Evolutionary conservation across 805 yeast genomes (phyloP).

Genomic region (Helenozyma rhizophorensis): DNA sequence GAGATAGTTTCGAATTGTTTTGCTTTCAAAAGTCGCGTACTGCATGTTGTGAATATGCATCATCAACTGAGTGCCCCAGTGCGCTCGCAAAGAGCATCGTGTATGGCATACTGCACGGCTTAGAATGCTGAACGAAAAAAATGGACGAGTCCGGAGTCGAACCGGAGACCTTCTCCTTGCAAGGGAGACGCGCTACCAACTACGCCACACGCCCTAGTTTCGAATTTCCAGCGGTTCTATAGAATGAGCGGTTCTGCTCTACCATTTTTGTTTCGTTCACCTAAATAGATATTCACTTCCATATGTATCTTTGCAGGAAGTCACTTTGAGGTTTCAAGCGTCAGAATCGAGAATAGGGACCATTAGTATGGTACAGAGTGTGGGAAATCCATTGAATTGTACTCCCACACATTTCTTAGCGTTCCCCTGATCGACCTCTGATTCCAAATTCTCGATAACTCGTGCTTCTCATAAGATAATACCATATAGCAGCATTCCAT

Average conservation of each 20-base stretch:
- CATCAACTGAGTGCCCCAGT: too few species aligned
- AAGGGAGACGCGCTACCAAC: conserved; percentile 82
- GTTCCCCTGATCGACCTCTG: not conserved
- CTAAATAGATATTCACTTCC: not conserved
- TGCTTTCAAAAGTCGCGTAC: not conserved
- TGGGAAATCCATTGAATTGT: not conserved
- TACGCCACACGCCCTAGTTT: conserved; percentile 85
- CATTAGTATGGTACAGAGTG: not conserved
- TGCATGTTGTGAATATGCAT: too few species aligned
- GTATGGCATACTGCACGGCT: not conserved
- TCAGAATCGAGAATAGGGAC: not conserved
- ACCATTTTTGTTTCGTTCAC: not conserved
- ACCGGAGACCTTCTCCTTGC: conserved; percentile 78
- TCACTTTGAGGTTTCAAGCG: too few species aligned
- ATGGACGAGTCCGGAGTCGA: conserved; percentile 77
- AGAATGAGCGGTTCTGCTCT: too few species aligned
- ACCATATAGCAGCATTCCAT: too few species aligned
- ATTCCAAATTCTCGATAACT: not conserved
- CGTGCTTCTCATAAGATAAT: too few species aligned
- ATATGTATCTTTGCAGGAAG: not conserved
- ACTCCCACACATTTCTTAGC: not conserved
- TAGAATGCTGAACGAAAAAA: conserved; percentile 1
- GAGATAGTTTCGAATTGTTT: too few species aligned
- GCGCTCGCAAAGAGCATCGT: too few species aligned
- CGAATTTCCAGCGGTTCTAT: too few species aligned